Evolutionary conservation across 148 eudicot species (phyloP).

Genomic region (Fagopyrum tataricum): DNA sequence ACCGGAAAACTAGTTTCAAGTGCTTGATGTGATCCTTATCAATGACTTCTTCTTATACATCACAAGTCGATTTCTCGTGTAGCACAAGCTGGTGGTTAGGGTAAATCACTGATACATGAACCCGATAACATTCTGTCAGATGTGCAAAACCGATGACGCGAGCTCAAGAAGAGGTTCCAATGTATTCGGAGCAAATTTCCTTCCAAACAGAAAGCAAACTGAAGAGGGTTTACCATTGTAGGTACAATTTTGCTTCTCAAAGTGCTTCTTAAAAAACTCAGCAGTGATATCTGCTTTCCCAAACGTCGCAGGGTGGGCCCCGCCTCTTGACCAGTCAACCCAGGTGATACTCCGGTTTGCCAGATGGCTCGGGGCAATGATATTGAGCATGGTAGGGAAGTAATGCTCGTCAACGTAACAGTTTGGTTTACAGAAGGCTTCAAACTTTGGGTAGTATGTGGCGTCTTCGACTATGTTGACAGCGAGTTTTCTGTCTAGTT

Average conservation of each 20-base stretch:
- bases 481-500: slow-evolving; percentile 56
- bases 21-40: neutral
- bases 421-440: slow-evolving; percentile 51
- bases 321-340: slow-evolving; percentile 97
- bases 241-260: slow-evolving; percentile 27
- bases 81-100: neutral
- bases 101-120: neutral
- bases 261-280: slow-evolving; percentile 44
- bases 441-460: slow-evolving; percentile 52
- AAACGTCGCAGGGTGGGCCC: slow-evolving; percentile 78
- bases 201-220: slow-evolving; percentile 51
- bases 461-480: slow-evolving; percentile 45
- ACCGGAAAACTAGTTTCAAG: neutral
- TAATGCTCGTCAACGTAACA: slow-evolving; percentile 92
- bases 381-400: slow-evolving; percentile 83
- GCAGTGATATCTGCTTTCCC: slow-evolving; percentile 48
- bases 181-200: slow-evolving; percentile 73
- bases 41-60: neutral
- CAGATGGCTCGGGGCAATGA: slow-evolving; percentile 37
- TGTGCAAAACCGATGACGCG: slow-evolving; percentile 31
- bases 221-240: slow-evolving; percentile 50
- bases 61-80: neutral
- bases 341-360: slow-evolving; percentile 78
- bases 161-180: slow-evolving; percentile 54
- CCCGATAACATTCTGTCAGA: neutral